Percentiles rank a stretch among this genome's conserved stretches.
Evolutionary conservation across 768 basidiomycete species (phyloP).

Genomic region (Tricholoma flavovirens): DNA sequence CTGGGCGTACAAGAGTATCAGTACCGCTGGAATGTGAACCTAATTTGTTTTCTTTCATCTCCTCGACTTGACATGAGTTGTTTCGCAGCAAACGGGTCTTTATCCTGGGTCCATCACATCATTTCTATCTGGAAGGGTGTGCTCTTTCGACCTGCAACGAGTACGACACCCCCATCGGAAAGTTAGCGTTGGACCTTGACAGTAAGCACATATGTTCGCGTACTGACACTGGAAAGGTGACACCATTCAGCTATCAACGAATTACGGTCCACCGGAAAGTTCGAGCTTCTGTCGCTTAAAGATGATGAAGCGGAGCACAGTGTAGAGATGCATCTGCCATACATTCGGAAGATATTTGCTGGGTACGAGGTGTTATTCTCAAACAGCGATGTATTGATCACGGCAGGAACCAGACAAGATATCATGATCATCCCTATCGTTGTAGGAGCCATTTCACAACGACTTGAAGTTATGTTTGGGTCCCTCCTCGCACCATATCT

Average conservation of each 20-base stretch:
- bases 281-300: constrained; percentile 55
- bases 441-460: constrained; percentile 69
- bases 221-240: constrained; percentile 2
- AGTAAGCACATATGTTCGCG: constrained; percentile 41
- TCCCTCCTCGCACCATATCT: constrained; percentile 76
- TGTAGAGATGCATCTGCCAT: constrained; percentile 97
- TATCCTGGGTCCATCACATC: constrained; percentile 94
- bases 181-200: constrained; percentile 69
- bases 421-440: constrained; percentile 86
- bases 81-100: constrained; percentile 78
- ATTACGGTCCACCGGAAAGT: constrained; percentile 59
- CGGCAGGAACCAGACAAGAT: constrained; percentile 43
- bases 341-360: constrained; percentile 79
- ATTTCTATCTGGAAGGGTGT: constrained; percentile 81
- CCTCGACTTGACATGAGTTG: constrained; percentile 1
- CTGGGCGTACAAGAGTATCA: constrained; percentile 92
- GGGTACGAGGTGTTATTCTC: constrained; percentile 39
- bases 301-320: constrained; percentile 95
- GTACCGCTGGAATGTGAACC: constrained; percentile 71
- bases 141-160: constrained; percentile 73
- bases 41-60: constrained; percentile 4
- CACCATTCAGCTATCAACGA: constrained; percentile 53
- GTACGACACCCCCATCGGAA: constrained; percentile 85
- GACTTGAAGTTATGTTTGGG: constrained; percentile 60
- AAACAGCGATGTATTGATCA: not conserved